phyloP scores from a whole-genome alignment of 2,329 filamentous ascomycete species.

The Leptographium wingfieldii region DNA sequence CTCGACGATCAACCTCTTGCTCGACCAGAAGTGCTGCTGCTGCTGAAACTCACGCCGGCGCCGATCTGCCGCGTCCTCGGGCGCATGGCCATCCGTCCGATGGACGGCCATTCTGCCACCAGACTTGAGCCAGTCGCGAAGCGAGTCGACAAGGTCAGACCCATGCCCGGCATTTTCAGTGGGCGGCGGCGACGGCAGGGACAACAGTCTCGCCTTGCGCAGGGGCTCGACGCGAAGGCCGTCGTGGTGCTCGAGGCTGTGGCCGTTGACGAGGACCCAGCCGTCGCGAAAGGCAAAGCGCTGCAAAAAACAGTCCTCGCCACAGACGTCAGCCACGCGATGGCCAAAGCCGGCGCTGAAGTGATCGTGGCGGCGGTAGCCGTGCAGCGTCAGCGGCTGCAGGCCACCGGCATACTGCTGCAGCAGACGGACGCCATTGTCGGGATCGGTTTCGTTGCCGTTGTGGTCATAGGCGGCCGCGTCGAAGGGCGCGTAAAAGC shows the following conservation, averaged over 20 bases:
- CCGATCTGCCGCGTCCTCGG: not conserved
- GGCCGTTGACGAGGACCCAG: slow-evolving; percentile 35
- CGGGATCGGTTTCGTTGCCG: slow-evolving; percentile 10
- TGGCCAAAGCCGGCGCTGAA: slow-evolving; percentile 29
- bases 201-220: slow-evolving; percentile 17
- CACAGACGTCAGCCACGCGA: slow-evolving; percentile 28
- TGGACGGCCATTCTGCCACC: not conserved
- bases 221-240: slow-evolving; percentile 13
- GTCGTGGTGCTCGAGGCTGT: slow-evolving; percentile 29
- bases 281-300: slow-evolving; percentile 31
- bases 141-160: not conserved
- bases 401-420: slow-evolving; percentile 22
- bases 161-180: not conserved
- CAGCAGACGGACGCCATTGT: slow-evolving; percentile 9
- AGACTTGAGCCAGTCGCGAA: not conserved
- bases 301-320: slow-evolving; percentile 34
- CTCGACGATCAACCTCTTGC: slow-evolving; percentile 21
- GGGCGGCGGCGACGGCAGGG: slow-evolving; percentile 3
- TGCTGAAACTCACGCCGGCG: not conserved
- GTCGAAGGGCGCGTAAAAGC: slow-evolving; percentile 26
- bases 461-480: slow-evolving; percentile 19
- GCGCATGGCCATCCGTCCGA: not conserved
- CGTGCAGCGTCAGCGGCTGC: slow-evolving; percentile 28
- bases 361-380: slow-evolving; percentile 24
- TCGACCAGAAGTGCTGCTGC: slow-evolving; percentile 11